Base-by-base conservation (phyloP, 169 alveolate species). In the Besnoitia besnoiti region DNA sequence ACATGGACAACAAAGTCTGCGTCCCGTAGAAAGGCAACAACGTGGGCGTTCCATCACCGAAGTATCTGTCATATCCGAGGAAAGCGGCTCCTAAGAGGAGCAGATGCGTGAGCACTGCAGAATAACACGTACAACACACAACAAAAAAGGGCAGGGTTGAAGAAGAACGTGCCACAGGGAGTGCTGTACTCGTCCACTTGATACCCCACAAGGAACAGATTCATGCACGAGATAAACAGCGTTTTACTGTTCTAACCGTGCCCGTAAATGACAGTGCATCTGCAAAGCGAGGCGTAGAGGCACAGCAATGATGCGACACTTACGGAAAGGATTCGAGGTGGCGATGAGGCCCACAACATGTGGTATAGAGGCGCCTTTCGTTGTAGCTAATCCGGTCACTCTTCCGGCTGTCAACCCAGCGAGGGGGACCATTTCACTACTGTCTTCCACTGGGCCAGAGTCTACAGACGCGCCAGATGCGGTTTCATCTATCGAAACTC, bases 11-110 rank as follows among this genome's bases (percentile, higher is more conserved):
- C 21, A 77, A 35, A 16, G 87, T 77, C 19, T 24, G 39, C 14
- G 61, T 21, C 87, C 87, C 87, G 87, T 40, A 77, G 40, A 77
- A 77, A 27, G 87, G 87, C 87, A 77, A 37, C 87, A 42, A 10
- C 21, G 19, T 39, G 10, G 50, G 0, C 16, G 59, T 24, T 35
- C 50, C 59, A 30, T 77, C 87, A 42, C 59, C 87, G 87, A 77
- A 77, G 87, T 77, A 77, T 59, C n/a, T 39, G 27, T 77, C 87
- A 27, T 40, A 77, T 19, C 87, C 87, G 19, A 42, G 50, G 59
- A n/a, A 40, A 40, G 87, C 87, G 39, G 59, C 87, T 27, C 61
- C 87, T 44, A 77, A n/a, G 39, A 39, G 42, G 42, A 77, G 61
- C 33, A 77, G 10, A 0, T 4, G 87, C 50, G 59, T 12, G 8